These are phyloP conservation scores for Trebouxia sp. DNA, from an alignment of 139 green algal species.

Conservation along the genomic window DNA sequence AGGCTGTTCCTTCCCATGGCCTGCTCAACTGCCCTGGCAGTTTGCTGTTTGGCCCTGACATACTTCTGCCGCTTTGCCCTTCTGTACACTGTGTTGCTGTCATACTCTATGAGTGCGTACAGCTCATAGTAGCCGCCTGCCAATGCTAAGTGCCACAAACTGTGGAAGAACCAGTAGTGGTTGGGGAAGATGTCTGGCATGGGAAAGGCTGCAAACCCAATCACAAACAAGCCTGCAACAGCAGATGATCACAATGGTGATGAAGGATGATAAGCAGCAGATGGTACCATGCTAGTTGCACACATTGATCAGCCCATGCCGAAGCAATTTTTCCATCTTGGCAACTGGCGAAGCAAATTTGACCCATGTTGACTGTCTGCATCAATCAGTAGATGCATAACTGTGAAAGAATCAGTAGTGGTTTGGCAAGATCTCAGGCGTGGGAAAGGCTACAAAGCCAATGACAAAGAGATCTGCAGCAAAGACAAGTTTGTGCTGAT, in stretches of 20 bases:
- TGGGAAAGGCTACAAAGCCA: constrained; percentile 15
- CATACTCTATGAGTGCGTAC: constrained; percentile 22
- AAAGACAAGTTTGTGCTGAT: no score
- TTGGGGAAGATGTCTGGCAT: constrained; percentile 29
- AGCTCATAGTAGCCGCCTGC: constrained; percentile 33
- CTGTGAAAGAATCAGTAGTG: constrained; percentile 47
- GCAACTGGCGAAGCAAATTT: no score
- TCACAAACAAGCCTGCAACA: constrained; percentile 15
- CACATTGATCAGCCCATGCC: no score
- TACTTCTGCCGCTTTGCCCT: neutral
- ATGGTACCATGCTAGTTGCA: no score
- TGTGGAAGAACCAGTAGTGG: constrained; percentile 51
- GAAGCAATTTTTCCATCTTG: no score
- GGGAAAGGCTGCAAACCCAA: constrained; percentile 29
- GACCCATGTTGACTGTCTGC: no score
- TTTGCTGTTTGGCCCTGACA: neutral
- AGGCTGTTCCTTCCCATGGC: no score
- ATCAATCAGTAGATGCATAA: no score
- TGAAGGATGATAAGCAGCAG: no score
- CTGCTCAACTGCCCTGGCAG: neutral
- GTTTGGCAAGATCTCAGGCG: neutral
- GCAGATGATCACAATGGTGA: neutral
- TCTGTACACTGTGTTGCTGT: neutral
- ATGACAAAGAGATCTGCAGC: neutral
- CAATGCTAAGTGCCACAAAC: constrained; percentile 44